Percentiles rank a stretch among this genome's conserved stretches.
Conservation (phyloP, 208 protist species). For the Crithidia expoeki region DNA sequence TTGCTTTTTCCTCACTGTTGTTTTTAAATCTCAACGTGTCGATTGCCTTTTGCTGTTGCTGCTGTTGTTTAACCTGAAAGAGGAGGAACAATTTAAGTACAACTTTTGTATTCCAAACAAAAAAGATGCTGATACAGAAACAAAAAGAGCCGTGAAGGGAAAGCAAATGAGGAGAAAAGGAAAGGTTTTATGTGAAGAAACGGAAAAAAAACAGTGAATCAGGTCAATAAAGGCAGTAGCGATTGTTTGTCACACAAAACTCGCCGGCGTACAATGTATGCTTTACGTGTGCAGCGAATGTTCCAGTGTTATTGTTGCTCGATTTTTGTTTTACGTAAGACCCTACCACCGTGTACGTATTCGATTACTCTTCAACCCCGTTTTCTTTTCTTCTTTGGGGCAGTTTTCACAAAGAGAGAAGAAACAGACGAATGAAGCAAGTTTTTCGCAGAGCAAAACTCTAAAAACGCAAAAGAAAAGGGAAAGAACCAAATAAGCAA, state of each 20-base stretch:
- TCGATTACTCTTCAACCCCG: no score
- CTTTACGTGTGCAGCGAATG: neutral
- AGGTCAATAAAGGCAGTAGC: neutral
- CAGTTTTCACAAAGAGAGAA: slow-evolving; percentile 2
- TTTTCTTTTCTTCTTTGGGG: no score
- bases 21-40: no score
- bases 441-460: no score
- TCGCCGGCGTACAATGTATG: neutral
- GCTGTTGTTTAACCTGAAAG: no score
- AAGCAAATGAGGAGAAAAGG: no score
- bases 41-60: no score
- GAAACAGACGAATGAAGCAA: neutral
- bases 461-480: neutral
- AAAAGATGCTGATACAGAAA: neutral
- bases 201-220: neutral
- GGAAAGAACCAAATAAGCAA: neutral
- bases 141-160: no score
- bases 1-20: no score
- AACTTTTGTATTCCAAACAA: neutral
- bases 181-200: neutral
- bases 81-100: neutral
- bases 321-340: no score
- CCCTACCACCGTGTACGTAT: no score
- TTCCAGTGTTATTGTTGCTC: neutral
- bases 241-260: neutral